Evolutionary conservation across 1,284 basidiomycete genomes (phyloP).

Genomic region (Phlebopus sp.): DNA sequence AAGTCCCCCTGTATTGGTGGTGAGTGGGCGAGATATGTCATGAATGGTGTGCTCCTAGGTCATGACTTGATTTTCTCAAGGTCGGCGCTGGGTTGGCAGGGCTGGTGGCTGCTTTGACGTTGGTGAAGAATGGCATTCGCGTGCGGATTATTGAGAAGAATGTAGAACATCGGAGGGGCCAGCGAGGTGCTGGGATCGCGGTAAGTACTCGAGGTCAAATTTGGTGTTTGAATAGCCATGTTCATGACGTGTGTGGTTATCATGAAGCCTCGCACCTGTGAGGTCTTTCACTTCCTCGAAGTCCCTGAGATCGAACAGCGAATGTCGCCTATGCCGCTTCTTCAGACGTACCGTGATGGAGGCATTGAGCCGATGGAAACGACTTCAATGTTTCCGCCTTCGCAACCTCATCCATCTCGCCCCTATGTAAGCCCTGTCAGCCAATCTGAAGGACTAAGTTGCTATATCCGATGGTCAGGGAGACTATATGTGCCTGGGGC

Average conservation of each 20-base stretch:
- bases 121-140: slow-evolving; percentile 37
- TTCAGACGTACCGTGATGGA: slow-evolving; percentile 24
- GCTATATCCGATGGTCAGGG: slow-evolving; percentile 18
- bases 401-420: slow-evolving; percentile 15
- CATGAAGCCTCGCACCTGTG: slow-evolving; percentile 26
- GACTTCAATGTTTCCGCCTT: slow-evolving; percentile 15
- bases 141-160: slow-evolving; percentile 42
- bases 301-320: slow-evolving; percentile 18
- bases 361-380: slow-evolving; percentile 18
- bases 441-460: background rate
- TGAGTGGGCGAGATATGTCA: background rate
- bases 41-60: background rate
- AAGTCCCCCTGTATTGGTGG: background rate
- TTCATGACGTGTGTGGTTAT: background rate
- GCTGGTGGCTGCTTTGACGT: slow-evolving; percentile 35
- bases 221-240: background rate
- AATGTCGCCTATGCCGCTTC: slow-evolving; percentile 13
- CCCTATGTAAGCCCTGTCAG: slow-evolving; percentile 16
- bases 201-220: background rate
- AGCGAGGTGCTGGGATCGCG: slow-evolving; percentile 32
- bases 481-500: slow-evolving; percentile 36
- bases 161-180: slow-evolving; percentile 30
- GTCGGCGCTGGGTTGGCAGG: slow-evolving; percentile 40
- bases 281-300: slow-evolving; percentile 27
- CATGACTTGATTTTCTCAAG: slow-evolving; percentile 11